These are phyloP conservation scores for Zasmidium citrigriseum DNA, from an alignment of 2,329 filamentous ascomycete genomes.

Conservation along the genomic window DNA sequence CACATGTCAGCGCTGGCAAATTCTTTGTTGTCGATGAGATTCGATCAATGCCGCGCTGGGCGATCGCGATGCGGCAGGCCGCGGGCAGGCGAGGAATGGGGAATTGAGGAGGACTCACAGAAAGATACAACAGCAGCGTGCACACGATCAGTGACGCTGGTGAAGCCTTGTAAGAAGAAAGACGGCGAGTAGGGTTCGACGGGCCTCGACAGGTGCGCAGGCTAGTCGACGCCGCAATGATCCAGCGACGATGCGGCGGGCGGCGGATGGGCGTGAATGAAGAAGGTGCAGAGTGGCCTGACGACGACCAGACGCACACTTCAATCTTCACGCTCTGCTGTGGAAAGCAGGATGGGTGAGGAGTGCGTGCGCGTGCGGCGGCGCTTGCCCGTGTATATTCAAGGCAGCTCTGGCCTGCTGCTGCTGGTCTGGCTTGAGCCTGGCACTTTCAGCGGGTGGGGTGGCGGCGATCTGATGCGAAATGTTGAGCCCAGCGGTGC, in stretches of 20 bases:
- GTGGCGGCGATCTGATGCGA: neutral
- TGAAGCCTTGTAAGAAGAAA: constrained; percentile 14
- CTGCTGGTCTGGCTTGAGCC: neutral
- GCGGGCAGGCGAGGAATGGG: neutral
- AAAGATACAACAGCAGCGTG: constrained; percentile 30
- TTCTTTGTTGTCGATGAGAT: constrained; percentile 2
- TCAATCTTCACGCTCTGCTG: neutral
- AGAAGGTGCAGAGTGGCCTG: constrained; percentile 12
- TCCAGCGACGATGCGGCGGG: constrained; percentile 1
- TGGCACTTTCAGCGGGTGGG: neutral
- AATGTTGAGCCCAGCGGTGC: neutral
- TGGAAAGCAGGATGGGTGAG: constrained; percentile 2
- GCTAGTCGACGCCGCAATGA: constrained; percentile 39
- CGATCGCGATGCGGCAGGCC: neutral
- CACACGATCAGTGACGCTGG: constrained; percentile 15
- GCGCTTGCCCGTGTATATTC: neutral
- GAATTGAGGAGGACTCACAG: constrained; percentile 26
- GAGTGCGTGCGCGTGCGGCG: neutral
- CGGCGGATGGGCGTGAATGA: neutral
- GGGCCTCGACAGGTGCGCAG: constrained; percentile 25
- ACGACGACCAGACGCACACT: constrained; percentile 7
- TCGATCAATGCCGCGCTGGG: neutral
- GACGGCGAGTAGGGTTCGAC: constrained; percentile 22
- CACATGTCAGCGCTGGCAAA: constrained; percentile 7
- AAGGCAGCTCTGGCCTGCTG: neutral